phyloP scores from a whole-genome alignment of 371 early-diverging fungal species.

The Syncephalis fuscata region DNA sequence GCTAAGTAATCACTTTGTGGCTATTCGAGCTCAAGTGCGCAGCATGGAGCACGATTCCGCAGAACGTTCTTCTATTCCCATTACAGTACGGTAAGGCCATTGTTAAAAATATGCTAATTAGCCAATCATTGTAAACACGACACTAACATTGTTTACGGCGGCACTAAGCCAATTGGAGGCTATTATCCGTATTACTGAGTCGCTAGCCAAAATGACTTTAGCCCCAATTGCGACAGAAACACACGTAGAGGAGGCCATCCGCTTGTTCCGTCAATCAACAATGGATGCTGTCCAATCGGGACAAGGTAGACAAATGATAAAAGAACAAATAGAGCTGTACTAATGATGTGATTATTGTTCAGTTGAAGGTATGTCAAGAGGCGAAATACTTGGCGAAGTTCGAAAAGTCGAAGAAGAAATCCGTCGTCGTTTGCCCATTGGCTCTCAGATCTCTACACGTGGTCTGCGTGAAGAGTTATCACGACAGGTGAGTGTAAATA shows the following conservation, averaged over 20 bases:
- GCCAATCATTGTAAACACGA: not conserved
- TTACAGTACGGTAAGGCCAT: conserved; percentile 69
- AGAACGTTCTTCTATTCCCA: conserved; percentile 86
- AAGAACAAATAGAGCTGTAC: too few relatives aligned
- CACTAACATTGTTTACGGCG: too few relatives aligned
- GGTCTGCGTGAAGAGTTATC: conserved; percentile 5
- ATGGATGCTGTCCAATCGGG: conserved; percentile 91
- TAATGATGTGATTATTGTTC: too few relatives aligned
- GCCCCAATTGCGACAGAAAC: conserved; percentile 67
- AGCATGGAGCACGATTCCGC: conserved; percentile 55
- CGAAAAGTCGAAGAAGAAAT: conserved; percentile 65
- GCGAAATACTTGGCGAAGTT: conserved; percentile 24
- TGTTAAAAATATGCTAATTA: not conserved
- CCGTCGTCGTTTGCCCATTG: conserved; percentile 70
- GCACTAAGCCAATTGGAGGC: conserved; percentile 96
- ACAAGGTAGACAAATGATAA: conserved; percentile 34
- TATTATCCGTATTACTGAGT: conserved; percentile 97
- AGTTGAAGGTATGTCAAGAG: conserved; percentile 6
- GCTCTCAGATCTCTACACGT: conserved; percentile 39
- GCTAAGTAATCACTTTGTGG: conserved; percentile 89
- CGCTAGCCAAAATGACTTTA: conserved; percentile 96
- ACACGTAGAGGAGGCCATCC: conserved; percentile 98
- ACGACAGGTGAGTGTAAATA: not conserved
- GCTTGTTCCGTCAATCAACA: conserved; percentile 95
- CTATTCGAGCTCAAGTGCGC: conserved; percentile 78